Base-by-base conservation (phyloP, 2,329 filamentous ascomycete species). In the Fusarium floridanum region DNA sequence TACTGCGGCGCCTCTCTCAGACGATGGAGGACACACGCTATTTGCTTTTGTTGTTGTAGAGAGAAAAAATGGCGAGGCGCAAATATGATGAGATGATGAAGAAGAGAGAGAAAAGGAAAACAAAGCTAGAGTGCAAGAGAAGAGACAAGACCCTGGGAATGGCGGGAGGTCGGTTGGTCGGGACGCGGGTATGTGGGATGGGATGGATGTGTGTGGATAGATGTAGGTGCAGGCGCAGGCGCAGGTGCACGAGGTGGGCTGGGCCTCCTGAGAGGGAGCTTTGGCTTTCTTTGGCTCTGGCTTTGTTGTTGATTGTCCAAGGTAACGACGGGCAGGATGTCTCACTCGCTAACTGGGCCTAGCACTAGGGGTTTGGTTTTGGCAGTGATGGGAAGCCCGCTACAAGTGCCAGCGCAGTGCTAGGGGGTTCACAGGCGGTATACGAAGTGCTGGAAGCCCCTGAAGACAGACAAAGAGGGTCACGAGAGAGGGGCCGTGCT, bases 271-370 rank as follows among this genome's bases (percentile, higher is more conserved):
- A 56, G 48, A 56, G 29, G 20, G 27, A 56, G 50, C 50, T 27
- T 17, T 27, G 27, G 72, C 64, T 32, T 32, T 32, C 29, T 32
- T 11, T 32, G 29, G 50, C 50, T 27, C 10, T 27, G 27, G 72
- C 61, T 75, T 74, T 70, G 63, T 75, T 75, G 73, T 75, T 75
- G 66, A 71, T 64, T 66, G 48, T 45, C 61, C 59, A 67, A 72
- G 57, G 48, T 55, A 64, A 69, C 72, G 70, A 73, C n/a, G 22
- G 22, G 22, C 22, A 27, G 45, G 37, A 55, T 59, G 55, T 53
- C 48, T 53, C 48, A 53, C 45, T 45, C 43, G 43, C 43, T 45
- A 45, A 48, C 45, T 50, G 45, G 45, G 14, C 43, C 43, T 7
- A 24, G 20, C 41, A 24, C 43, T 48, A 22, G 43, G 43, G 41